A percentile compares a stretch with the other conserved stretches of the same genome.
These are phyloP conservation scores for Penicillium herquei DNA, from an alignment of 495 filamentous ascomycete genomes.

Conservation along the genomic window DNA sequence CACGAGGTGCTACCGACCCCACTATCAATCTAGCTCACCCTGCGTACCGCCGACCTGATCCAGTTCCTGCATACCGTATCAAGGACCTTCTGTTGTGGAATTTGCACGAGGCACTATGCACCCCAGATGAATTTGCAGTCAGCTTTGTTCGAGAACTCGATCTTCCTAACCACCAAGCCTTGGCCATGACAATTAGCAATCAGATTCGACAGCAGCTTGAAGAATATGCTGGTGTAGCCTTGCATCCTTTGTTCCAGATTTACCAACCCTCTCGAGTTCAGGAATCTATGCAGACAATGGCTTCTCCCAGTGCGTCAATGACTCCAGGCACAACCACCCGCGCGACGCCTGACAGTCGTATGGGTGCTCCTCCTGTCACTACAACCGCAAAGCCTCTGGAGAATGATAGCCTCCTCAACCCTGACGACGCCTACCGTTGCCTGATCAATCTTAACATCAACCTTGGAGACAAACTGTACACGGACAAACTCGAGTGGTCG, in stretches of 20 bases:
- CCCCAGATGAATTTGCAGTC: conserved; percentile 90
- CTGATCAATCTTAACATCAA: conserved; percentile 91
- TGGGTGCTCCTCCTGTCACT: conserved; percentile 26
- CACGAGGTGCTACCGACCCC: conserved; percentile 59
- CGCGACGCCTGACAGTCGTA: conserved; percentile 48
- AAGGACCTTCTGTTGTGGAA: conserved; percentile 98
- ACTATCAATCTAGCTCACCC: conserved; percentile 63
- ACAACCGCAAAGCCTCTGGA: conserved; percentile 43
- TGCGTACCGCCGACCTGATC: conserved; percentile 73
- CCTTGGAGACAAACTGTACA: conserved; percentile 86
- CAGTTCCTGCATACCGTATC: conserved; percentile 76
- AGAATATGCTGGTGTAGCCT: conserved; percentile 91
- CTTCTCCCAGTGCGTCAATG: conserved; percentile 51
- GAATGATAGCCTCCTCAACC: conserved; percentile 64
- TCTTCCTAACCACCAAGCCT: conserved; percentile 67
- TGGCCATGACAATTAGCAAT: conserved; percentile 77
- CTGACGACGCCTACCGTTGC: conserved; percentile 88
- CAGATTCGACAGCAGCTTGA: conserved; percentile 94
- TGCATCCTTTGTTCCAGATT: conserved; percentile 84
- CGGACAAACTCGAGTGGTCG: conserved; percentile 98
- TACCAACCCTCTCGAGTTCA: conserved; percentile 37
- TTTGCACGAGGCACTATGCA: conserved; percentile 88
- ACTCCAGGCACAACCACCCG: conserved; percentile 46
- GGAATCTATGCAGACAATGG: conserved; percentile 32
- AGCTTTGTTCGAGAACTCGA: conserved; percentile 93